A percentile compares a stretch with the other conserved stretches of the same genome.
These are phyloP conservation scores for Malus sylvestris DNA, from an alignment of 306 rosid genomes.

Conservation along the genomic window DNA sequence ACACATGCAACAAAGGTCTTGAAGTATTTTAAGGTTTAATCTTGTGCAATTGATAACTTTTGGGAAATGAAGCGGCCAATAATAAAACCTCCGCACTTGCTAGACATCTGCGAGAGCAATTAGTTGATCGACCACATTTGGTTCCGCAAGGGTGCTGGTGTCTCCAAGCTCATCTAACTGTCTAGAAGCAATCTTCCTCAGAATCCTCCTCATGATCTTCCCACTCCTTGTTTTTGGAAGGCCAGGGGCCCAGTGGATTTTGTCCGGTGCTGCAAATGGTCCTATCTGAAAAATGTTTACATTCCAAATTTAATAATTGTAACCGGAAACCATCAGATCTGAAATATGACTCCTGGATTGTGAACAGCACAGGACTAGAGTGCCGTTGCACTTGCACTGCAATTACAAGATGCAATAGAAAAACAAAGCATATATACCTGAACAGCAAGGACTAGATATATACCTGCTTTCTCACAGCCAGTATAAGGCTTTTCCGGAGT, in stretches of 20 bases:
- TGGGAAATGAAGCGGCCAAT: background rate
- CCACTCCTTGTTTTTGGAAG: constrained; percentile 99
- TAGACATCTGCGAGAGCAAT: constrained; percentile 57
- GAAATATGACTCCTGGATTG: background rate
- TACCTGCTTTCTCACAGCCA: constrained; percentile 82
- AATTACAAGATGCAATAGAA: background rate
- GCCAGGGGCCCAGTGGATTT: constrained; percentile 97
- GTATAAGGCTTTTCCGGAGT: constrained; percentile 70
- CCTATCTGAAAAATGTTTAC: constrained; percentile 67
- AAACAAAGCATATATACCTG: too few species aligned
- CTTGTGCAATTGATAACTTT: background rate
- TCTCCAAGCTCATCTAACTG: constrained; percentile 94
- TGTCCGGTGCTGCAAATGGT: constrained; percentile 97
- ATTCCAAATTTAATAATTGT: background rate
- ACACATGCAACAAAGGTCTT: too few species aligned
- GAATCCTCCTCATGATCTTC: constrained; percentile 95
- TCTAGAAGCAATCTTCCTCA: constrained; percentile 85
- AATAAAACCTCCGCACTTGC: constrained; percentile 19
- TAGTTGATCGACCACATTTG: constrained; percentile 77
- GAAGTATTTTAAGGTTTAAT: background rate
- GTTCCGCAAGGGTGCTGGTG: constrained; percentile 93
- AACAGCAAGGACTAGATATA: constrained; percentile 1
- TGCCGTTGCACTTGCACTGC: background rate
- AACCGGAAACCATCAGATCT: background rate
- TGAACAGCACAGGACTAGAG: background rate